Evolutionary conservation across 371 early-diverging fungal genomes (phyloP).

Genomic region (Caulochytrium protostelioides): DNA sequence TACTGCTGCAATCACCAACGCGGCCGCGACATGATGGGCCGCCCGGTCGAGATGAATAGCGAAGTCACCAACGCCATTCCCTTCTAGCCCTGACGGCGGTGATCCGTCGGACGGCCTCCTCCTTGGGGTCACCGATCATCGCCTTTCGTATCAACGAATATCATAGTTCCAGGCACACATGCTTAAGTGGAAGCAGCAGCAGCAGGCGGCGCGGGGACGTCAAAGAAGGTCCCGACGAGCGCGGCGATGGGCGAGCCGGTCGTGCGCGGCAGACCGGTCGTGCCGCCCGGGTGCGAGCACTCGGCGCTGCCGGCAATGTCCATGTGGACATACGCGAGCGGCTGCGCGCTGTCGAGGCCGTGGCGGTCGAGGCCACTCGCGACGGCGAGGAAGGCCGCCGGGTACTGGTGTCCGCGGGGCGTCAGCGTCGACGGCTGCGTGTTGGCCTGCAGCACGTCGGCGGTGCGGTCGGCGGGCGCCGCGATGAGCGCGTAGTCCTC

Average conservation of each 20-base stretch:
- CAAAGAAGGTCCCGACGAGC: constrained; percentile 48
- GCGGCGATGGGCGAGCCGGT: constrained; percentile 60
- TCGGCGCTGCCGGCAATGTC: constrained; percentile 72
- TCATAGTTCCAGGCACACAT: too few relatives aligned
- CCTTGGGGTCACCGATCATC: too few relatives aligned
- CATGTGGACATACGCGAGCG: constrained; percentile 59
- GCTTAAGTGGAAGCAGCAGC: too few relatives aligned
- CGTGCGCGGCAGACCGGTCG: constrained; percentile 41
- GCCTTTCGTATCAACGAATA: too few relatives aligned
- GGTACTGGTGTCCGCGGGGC: constrained; percentile 66
- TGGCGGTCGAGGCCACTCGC: constrained; percentile 55
- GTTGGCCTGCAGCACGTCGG: constrained; percentile 66
- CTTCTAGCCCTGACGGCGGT: too few relatives aligned
- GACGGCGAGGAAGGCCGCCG: constrained; percentile 59
- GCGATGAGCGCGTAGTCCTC: constrained; percentile 52
- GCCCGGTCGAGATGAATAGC: too few relatives aligned
- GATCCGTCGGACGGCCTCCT: too few relatives aligned
- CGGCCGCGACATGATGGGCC: too few relatives aligned
- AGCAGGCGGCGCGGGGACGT: too few relatives aligned
- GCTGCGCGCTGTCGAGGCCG: constrained; percentile 37
- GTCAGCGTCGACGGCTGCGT: constrained; percentile 45
- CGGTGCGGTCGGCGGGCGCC: constrained; percentile 37
- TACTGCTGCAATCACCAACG: too few relatives aligned
- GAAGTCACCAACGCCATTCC: too few relatives aligned
- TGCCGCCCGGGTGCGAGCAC: constrained; percentile 30